phyloP scores from a whole-genome alignment of 345 rosid species.

The Eucalyptus caleyi region DNA sequence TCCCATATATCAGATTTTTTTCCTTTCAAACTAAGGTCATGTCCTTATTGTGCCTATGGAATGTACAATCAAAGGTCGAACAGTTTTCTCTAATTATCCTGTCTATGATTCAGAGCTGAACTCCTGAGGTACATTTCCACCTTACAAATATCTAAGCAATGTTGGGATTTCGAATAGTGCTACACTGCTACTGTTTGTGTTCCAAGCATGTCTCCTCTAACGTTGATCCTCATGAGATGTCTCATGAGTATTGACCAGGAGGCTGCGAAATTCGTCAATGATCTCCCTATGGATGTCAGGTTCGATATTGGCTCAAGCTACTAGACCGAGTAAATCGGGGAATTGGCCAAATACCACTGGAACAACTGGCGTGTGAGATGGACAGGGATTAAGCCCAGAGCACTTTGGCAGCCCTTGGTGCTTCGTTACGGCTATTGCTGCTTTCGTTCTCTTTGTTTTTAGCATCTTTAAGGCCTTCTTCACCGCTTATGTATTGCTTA shows the following conservation, averaged over 20 bases:
- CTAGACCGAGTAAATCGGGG: background rate
- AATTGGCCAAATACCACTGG: background rate
- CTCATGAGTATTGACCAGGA: too few relatives aligned
- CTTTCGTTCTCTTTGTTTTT: background rate
- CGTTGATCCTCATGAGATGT: background rate
- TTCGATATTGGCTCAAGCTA: background rate
- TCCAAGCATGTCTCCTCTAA: background rate
- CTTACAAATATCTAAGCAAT: too few relatives aligned
- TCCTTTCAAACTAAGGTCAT: background rate
- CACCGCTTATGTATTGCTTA: background rate
- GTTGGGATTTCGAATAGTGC: background rate
- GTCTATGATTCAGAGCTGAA: too few relatives aligned
- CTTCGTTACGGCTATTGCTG: background rate
- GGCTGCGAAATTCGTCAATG: background rate
- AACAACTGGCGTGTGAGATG: background rate
- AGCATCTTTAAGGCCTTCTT: background rate
- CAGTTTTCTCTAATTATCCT: too few relatives aligned
- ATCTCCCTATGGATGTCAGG: background rate
- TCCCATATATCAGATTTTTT: too few relatives aligned
- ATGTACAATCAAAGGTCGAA: accelerated
- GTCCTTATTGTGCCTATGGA: background rate
- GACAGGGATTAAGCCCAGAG: background rate
- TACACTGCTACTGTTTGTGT: too few relatives aligned
- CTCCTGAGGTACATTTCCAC: too few relatives aligned
- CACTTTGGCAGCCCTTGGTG: background rate